Conservation (phyloP, 257 asterid genomes). For the Plantago elongata region DNA sequence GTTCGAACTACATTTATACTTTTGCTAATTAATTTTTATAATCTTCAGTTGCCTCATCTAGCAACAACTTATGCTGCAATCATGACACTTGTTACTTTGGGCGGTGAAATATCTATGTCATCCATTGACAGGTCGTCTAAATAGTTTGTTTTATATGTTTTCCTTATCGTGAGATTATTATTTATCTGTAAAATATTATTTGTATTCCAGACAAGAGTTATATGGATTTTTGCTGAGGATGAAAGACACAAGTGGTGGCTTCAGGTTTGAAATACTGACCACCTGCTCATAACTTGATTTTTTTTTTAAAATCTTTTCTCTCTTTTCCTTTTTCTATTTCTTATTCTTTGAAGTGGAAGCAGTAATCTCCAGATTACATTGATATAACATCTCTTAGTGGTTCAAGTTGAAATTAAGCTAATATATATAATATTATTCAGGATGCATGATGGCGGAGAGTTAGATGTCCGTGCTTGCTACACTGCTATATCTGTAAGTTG, state of each 20-base stretch:
- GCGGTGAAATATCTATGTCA: slow-evolving; percentile 63
- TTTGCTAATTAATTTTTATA: slow-evolving; percentile 18
- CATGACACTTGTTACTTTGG: slow-evolving; percentile 76
- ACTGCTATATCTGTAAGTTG: slow-evolving; percentile 91
- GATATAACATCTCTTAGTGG: too few relatives aligned
- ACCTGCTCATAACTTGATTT: slow-evolving; percentile 7
- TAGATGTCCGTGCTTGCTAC: slow-evolving; percentile 96
- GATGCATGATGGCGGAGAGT: slow-evolving; percentile 99
- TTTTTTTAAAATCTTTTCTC: too few relatives aligned
- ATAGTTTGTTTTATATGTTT: slow-evolving; percentile 13
- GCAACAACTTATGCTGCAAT: slow-evolving; percentile 97
- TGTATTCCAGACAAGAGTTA: slow-evolving; percentile 48
- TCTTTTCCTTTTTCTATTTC: too few relatives aligned
- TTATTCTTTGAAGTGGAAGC: too few relatives aligned
- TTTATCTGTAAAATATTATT: slow-evolving; percentile 3
- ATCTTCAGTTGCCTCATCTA: slow-evolving; percentile 88
- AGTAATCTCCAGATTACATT: too few relatives aligned
- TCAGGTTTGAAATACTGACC: slow-evolving; percentile 51
- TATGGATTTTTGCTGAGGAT: slow-evolving; percentile 57
- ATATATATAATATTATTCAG: slow-evolving; percentile 27
- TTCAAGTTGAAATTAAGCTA: neutral
- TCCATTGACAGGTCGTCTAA: slow-evolving; percentile 64
- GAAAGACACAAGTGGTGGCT: slow-evolving; percentile 93
- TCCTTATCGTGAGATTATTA: neutral
- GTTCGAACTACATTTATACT: neutral